Evolutionary conservation across 1,139 yeast genomes (phyloP).

Genomic region (Candida albicans): DNA sequence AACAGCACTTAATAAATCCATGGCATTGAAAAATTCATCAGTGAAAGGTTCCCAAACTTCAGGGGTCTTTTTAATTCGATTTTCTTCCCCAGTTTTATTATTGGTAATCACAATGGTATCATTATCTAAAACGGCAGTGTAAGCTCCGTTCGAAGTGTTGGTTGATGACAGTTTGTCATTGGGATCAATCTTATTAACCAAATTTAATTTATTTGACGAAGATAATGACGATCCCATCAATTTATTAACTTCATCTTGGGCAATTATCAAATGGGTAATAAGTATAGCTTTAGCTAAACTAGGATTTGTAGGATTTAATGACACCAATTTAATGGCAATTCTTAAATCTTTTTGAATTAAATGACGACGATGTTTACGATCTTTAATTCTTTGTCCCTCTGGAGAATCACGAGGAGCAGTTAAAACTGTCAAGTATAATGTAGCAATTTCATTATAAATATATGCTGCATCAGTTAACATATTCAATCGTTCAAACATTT

Average conservation of each 20-base stretch:
- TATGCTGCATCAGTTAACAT: conserved; percentile 63
- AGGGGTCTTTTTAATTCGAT: conserved; percentile 31
- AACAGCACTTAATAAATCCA: conserved; percentile 68
- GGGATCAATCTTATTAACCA: conserved; percentile 7
- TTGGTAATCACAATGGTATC: conserved; percentile 21
- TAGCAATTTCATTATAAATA: conserved; percentile 66
- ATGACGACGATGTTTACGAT: conserved; percentile 48
- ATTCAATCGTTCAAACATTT: conserved; percentile 72
- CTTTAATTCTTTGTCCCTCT: conserved; percentile 23
- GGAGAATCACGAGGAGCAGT: conserved; percentile 29
- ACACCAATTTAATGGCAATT: conserved; percentile 65
- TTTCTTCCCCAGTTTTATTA: conserved; percentile 15
- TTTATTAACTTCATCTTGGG: conserved; percentile 50
- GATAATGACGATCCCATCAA: conserved; percentile 2
- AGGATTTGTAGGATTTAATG: conserved; percentile 52
- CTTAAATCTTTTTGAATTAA: conserved; percentile 71
- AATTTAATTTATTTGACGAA: conserved; percentile 7
- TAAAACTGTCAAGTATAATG: conserved; percentile 60
- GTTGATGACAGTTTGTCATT: background rate
- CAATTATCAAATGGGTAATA: conserved; percentile 62
- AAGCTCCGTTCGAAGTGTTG: conserved; percentile 7
- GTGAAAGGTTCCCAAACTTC: conserved; percentile 70
- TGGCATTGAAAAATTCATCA: conserved; percentile 72
- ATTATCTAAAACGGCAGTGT: conserved; percentile 17
- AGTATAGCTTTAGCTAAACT: conserved; percentile 58